phyloP scores from a whole-genome alignment of 805 yeast genomes.

The Candida ulmi region DNA sequence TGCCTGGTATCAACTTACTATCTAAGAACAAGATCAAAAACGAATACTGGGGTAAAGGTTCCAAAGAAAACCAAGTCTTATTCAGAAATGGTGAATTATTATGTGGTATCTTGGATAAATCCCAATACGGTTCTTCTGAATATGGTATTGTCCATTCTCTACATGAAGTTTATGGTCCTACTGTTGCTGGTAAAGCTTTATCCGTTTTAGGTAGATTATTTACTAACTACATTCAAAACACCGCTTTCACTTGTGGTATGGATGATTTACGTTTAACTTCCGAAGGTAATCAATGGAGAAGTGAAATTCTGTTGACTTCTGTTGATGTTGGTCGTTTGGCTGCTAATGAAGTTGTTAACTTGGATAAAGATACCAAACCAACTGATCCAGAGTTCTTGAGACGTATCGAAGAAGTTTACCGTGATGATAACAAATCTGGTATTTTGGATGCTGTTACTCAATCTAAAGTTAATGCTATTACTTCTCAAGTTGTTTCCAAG shows the following conservation, averaged over 20 bases:
- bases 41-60: conserved; percentile 89
- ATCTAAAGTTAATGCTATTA: conserved; percentile 84
- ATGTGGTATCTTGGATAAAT: conserved; percentile 92
- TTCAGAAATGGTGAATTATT: conserved; percentile 83
- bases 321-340: conserved; percentile 84
- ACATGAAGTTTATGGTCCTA: conserved; percentile 93
- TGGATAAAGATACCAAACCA: conserved; percentile 44
- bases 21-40: conserved; percentile 87
- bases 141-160: conserved; percentile 95
- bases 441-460: conserved; percentile 94
- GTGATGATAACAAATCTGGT: conserved; percentile 90
- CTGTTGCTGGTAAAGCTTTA: conserved; percentile 80
- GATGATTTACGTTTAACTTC: conserved; percentile 90
- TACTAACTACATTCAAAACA: conserved; percentile 86
- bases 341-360: conserved; percentile 89
- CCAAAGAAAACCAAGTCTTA: conserved; percentile 80
- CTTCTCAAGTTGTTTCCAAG: conserved; percentile 88
- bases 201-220: conserved; percentile 93
- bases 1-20: conserved; percentile 85
- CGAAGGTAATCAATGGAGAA: conserved; percentile 89
- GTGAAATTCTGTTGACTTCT: conserved; percentile 71
- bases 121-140: conserved; percentile 97
- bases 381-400: conserved; percentile 74
- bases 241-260: conserved; percentile 99
- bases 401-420: conserved; percentile 88